Base-by-base conservation (phyloP, 257 asterid species). In the Thymus mandschuricus region DNA sequence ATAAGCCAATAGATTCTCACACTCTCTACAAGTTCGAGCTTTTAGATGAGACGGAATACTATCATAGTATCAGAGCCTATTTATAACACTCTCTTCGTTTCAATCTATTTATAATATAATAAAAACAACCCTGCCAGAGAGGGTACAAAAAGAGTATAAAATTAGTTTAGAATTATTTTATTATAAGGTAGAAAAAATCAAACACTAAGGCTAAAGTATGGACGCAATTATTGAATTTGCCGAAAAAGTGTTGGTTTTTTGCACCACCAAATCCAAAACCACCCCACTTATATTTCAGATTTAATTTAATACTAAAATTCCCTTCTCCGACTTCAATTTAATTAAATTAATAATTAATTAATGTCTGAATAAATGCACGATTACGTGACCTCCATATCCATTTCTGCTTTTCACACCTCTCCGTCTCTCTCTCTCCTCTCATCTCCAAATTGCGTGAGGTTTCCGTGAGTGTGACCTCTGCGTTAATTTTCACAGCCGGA, bases 331-430 rank as follows among this genome's bases (percentile, higher is more conserved):
- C 21, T 21, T 21, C 21, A 21, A 21, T 21, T 21, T 21, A 21
- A 21, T 21, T 21, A 0, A 38, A 27, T 8, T 31, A 10, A 13
- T 27, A 27, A 38, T 61, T 27, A 43, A n/a, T 27, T 63, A 58
- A 46, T n/a, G 51, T 57, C 76, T 13, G 44, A 60, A 62, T 51
- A 44, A 69, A 68, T 30, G 27, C 35, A 33, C 52, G 48, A 29
- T 49, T 51, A 74, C 83, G 81, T 81, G 87, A 78, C 81, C 81
- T 75, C 86, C 89, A 79, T 78, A 66, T 81, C 75, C 76, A 30
- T 79, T 78, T 73, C 75, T 61, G 21, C 78, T 54, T 35, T 60
- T 46, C 70, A 66, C 55, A 30, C 57, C 48, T 64, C 56, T 64
- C 48, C 70, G 70, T 15, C 12, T 60, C 72, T 79, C 66, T 15